phyloP scores from a whole-genome alignment of 129 eudicot genomes.

The Chrysanthemum lavandulifolium region DNA sequence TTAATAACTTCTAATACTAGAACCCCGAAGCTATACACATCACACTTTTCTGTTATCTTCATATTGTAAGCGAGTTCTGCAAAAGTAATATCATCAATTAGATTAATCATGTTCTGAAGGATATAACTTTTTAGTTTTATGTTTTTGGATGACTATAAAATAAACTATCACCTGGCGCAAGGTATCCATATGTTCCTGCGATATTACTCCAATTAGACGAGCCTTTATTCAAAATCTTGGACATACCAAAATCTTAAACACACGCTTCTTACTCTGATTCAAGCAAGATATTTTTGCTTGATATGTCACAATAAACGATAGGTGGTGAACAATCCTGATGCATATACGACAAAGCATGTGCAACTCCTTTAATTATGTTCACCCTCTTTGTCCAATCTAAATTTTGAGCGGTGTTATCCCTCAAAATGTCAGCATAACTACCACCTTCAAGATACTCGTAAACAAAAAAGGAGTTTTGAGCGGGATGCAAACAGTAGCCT shows the following conservation, averaged over 20 bases:
- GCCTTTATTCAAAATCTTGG: slow-evolving; percentile 20
- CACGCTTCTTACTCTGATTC: slow-evolving; percentile 14
- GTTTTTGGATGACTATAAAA: too few species aligned
- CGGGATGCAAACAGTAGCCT: slow-evolving; percentile 27
- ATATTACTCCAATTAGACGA: slow-evolving; percentile 30
- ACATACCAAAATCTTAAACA: slow-evolving; percentile 36
- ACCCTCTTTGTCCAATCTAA: slow-evolving; percentile 32
- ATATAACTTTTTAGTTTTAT: not conserved
- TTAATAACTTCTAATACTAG: too few species aligned
- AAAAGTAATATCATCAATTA: not conserved
- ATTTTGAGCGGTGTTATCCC: slow-evolving; percentile 1
- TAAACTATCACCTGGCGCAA: slow-evolving; percentile 32
- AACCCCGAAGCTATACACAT: too few species aligned
- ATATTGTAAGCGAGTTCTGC: slow-evolving; percentile 28
- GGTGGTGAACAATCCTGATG: slow-evolving; percentile 35
- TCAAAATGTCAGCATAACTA: slow-evolving; percentile 3
- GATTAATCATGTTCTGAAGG: not conserved
- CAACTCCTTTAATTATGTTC: slow-evolving; percentile 33
- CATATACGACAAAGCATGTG: slow-evolving; percentile 11
- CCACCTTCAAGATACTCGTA: slow-evolving; percentile 21
- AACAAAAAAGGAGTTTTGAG: slow-evolving; percentile 12
- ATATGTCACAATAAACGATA: slow-evolving; percentile 35
- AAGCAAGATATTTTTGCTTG: slow-evolving; percentile 22
- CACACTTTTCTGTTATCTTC: slow-evolving; percentile 8
- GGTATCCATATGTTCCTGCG: slow-evolving; percentile 34